phyloP scores from a whole-genome alignment of 129 eudicot species.

The Apium graveolens region DNA sequence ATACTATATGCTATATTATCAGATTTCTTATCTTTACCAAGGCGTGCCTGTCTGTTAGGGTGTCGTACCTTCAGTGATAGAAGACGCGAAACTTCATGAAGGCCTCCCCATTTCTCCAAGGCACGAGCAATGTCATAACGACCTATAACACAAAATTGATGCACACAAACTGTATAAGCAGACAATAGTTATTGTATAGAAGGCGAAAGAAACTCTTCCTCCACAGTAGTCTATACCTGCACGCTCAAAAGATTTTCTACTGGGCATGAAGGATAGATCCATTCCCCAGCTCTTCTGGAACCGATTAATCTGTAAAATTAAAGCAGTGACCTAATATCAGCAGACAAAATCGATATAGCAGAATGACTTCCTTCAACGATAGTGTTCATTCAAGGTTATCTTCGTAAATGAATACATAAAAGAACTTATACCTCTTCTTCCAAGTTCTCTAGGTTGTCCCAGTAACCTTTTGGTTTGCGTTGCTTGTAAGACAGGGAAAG shows the following conservation, averaged over 20 bases:
- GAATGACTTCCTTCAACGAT: background rate
- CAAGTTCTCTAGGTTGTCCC: constrained; percentile 91
- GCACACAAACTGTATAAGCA: background rate
- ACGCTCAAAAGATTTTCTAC: constrained; percentile 91
- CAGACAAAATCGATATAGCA: background rate
- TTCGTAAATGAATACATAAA: background rate
- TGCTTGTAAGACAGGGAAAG: constrained; percentile 91
- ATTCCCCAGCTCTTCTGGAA: constrained; percentile 97
- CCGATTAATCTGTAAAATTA: constrained; percentile 51
- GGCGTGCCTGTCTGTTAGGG: constrained; percentile 62
- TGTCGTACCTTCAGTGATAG: constrained; percentile 80
- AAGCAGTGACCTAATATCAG: background rate
- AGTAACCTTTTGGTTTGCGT: constrained; percentile 91
- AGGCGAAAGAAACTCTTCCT: background rate
- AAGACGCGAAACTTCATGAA: constrained; percentile 93
- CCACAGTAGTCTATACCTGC: constrained; percentile 46
- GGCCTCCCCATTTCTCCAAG: constrained; percentile 96
- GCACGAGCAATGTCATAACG: constrained; percentile 97
- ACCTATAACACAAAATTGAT: constrained; percentile 33
- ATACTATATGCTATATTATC: constrained; percentile 15
- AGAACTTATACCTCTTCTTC: constrained; percentile 59
- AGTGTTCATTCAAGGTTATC: background rate
- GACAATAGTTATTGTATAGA: background rate
- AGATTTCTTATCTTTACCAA: constrained; percentile 34
- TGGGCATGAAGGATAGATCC: constrained; percentile 96